Percentiles rank a stretch among this genome's conserved stretches.
phyloP scores from a whole-genome alignment of 768 basidiomycete species.

The Trametes gibbosa region DNA sequence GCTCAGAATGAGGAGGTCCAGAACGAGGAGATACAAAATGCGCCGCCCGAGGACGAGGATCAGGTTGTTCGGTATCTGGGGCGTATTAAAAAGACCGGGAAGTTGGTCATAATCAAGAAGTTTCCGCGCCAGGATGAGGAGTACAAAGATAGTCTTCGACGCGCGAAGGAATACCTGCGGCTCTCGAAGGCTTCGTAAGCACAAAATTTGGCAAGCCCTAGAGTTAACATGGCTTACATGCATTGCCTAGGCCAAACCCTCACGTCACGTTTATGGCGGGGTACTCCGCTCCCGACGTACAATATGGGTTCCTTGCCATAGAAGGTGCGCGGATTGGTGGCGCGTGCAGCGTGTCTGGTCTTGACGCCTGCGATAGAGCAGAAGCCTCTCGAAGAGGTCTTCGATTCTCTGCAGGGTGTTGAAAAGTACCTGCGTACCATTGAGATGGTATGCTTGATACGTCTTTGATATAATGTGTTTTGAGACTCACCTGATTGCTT shows the following conservation, averaged over 20 bases:
- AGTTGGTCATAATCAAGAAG: slow-evolving; percentile 1
- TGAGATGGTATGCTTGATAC: not conserved
- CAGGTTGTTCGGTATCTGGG: not conserved
- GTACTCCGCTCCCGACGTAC: not conserved
- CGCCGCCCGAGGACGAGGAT: not conserved
- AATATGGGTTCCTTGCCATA: not conserved
- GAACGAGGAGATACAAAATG: not conserved
- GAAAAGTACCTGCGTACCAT: not conserved
- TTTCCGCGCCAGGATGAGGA: not conserved
- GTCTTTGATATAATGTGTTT: not conserved
- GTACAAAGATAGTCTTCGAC: not conserved
- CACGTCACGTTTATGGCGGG: not conserved
- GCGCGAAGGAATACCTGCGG: not conserved
- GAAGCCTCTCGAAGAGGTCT: not conserved
- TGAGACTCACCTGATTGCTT: not conserved
- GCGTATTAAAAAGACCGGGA: not conserved
- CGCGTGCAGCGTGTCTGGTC: no score
- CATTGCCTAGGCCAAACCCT: not conserved
- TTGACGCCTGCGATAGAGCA: not conserved
- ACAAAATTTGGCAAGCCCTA: not conserved
- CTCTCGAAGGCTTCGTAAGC: slow-evolving; percentile 1
- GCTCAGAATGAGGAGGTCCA: no score
- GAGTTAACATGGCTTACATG: not conserved
- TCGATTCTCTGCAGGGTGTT: not conserved
- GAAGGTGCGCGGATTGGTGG: not conserved